Evolutionary conservation across 345 rosid species (phyloP), one percentile per base, ranked within the genome.

Genomic region (Garcia nutans): DNA sequence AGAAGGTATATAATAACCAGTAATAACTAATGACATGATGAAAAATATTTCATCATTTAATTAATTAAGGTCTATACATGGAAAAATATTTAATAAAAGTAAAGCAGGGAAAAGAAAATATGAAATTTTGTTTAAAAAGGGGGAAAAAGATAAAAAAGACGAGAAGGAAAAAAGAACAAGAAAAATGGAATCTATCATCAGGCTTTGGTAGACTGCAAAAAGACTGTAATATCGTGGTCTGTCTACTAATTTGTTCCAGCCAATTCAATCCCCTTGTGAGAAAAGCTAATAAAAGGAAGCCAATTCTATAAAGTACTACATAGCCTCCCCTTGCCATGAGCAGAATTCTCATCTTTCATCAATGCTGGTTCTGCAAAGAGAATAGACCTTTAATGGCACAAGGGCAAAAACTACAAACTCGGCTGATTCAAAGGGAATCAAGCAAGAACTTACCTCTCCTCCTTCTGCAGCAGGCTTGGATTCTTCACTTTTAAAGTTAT

Each of bases 391-490:
- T 33, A 71, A 44, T 65, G 13, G 10, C n/a, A 28, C 23, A 41
- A 37, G 5, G 22, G 54, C 1, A 5, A 12, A 6, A 49, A 50
- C 11, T 60, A n/a, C 12, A 22, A 28, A 1, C 15, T 24, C 6
- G 47, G 2, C 52, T 15, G 52, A 63, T 33, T 23, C 55, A 59
- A 6, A 28, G 12, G 45, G 24, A 74, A 15, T 44, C 41, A 20
- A 47, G n/a, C 16, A 55, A 63, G 13, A 68, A 61, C 70, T 68
- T 64, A 89, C 97, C 93, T 89, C 89, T 28, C 87, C 90, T 28
- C 87, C 83, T 64, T 89, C 95, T 11, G 88, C 89, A 55, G 94
- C 89, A 55, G 94, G 83, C 76, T 93, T 93, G 54, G 96, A 68
- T 75, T 93, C 99, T 31, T 93, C 96, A 31, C 86, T 82, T 85